These are phyloP conservation scores for Alternaria gaisen DNA, from an alignment of 2,329 filamentous ascomycete species.

Conservation along the genomic window DNA sequence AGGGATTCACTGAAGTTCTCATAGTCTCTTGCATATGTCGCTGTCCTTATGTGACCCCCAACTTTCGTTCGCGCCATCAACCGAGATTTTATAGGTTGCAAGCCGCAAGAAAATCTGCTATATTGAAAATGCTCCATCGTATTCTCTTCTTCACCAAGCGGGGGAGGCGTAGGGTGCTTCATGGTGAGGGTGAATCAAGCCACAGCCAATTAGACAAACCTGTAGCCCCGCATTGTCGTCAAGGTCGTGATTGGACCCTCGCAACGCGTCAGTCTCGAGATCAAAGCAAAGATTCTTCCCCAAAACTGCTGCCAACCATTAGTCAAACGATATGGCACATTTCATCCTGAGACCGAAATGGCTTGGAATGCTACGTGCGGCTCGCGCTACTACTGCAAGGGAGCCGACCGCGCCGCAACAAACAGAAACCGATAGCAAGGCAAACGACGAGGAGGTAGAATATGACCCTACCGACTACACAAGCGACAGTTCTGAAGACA, in stretches of 20 bases:
- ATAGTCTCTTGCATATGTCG: not conserved
- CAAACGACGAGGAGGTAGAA: not conserved
- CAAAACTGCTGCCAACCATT: not conserved
- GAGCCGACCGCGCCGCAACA: not conserved
- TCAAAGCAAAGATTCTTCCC: not conserved
- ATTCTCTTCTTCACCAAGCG: not conserved
- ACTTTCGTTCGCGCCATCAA: not conserved
- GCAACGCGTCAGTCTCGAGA: not conserved
- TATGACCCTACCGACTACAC: not conserved
- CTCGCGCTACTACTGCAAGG: too few species aligned
- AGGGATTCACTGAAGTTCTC: not conserved
- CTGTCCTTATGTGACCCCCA: not conserved
- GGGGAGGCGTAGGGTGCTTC: not conserved
- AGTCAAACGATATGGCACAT: not conserved
- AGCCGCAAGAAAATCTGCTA: too few species aligned
- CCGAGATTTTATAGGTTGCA: not conserved
- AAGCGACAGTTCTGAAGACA: not conserved
- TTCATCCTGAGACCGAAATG: not conserved
- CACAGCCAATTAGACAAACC: not conserved
- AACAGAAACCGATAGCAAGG: not conserved
- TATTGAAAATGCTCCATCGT: too few species aligned
- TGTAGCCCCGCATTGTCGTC: not conserved
- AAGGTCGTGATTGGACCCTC: not conserved
- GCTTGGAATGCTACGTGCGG: not conserved
- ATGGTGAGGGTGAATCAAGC: not conserved